A percentile compares a stretch with the other conserved stretches of the same genome.
phyloP scores from a whole-genome alignment of 1,284 basidiomycete genomes.

The Mycosarcoma maydis region DNA sequence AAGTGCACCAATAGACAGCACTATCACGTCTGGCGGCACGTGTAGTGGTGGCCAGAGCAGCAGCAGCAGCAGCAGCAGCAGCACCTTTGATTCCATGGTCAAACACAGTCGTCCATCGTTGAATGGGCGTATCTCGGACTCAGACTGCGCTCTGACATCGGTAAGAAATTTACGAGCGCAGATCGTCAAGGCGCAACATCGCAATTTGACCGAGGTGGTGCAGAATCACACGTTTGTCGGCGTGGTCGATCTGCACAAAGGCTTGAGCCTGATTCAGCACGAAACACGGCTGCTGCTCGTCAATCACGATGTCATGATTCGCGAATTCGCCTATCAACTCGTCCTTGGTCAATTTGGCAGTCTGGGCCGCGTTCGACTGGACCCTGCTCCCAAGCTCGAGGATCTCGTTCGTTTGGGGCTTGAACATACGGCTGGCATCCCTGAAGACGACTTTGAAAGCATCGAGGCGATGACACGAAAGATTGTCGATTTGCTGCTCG shows the following conservation, averaged over 20 bases:
- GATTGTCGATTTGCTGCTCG: constrained; percentile 64
- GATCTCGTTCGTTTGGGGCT: constrained; percentile 82
- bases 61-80: not conserved
- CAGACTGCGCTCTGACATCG: constrained; percentile 82
- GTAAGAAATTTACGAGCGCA: constrained; percentile 76
- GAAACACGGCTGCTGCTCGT: constrained; percentile 87
- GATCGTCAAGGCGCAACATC: constrained; percentile 74
- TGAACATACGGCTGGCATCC: constrained; percentile 73
- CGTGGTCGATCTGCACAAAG: constrained; percentile 80
- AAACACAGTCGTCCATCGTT: constrained; percentile 20
- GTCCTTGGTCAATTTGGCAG: constrained; percentile 90
- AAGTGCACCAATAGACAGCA: not conserved
- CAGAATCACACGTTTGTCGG: constrained; percentile 91
- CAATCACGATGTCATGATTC: constrained; percentile 75
- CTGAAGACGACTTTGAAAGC: constrained; percentile 65
- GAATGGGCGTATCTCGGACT: constrained; percentile 75
- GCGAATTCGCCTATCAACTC: constrained; percentile 95
- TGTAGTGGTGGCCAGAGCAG: not conserved
- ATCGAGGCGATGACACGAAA: constrained; percentile 61
- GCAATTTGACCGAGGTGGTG: constrained; percentile 84
- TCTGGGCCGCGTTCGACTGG: constrained; percentile 78
- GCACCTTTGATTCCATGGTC: not conserved
- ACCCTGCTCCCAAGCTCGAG: constrained; percentile 80
- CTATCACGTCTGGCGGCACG: not conserved
- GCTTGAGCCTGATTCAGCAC: constrained; percentile 85